Conservation (phyloP, 2,329 filamentous ascomycete species). For the Aureobasidium subglaciale region DNA sequence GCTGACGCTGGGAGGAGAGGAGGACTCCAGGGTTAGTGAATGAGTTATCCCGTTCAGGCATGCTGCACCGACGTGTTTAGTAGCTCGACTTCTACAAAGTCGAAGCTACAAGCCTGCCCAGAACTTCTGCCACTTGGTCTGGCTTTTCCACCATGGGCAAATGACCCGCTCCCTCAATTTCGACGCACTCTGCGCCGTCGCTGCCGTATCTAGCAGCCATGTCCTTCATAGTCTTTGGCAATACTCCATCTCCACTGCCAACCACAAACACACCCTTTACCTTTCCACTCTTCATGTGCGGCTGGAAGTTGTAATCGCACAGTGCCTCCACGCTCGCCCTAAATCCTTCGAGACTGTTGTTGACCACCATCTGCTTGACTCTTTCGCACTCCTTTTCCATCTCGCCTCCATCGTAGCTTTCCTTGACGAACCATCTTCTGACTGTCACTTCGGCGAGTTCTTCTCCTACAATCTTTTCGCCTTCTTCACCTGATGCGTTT, state of each 20-base stretch:
- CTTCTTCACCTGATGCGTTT: constrained; percentile 31
- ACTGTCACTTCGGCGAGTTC: constrained; percentile 65
- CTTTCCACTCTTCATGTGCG: constrained; percentile 45
- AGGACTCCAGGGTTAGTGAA: background rate
- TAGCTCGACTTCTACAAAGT: background rate
- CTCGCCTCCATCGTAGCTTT: constrained; percentile 49
- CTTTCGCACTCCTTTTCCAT: constrained; percentile 45
- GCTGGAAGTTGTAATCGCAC: constrained; percentile 62
- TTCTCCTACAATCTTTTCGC: constrained; percentile 52
- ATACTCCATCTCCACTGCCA: constrained; percentile 64
- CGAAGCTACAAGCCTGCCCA: constrained; percentile 49
- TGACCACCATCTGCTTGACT: constrained; percentile 62
- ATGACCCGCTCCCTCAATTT: constrained; percentile 67
- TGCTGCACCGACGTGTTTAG: background rate
- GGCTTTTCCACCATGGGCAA: constrained; percentile 78
- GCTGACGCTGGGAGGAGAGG: background rate
- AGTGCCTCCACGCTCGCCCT: constrained; percentile 60
- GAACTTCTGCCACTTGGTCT: constrained; percentile 56
- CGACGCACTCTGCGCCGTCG: constrained; percentile 50
- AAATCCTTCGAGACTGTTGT: constrained; percentile 65
- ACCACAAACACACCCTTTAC: constrained; percentile 63
- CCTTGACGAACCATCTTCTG: constrained; percentile 63
- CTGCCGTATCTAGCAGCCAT: constrained; percentile 56
- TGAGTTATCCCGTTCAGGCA: background rate
- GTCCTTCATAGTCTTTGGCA: constrained; percentile 73